Evolutionary conservation across 805 yeast genomes (phyloP), one percentile per base, ranked within the genome.

Genomic region (Spathaspora boniae): DNA sequence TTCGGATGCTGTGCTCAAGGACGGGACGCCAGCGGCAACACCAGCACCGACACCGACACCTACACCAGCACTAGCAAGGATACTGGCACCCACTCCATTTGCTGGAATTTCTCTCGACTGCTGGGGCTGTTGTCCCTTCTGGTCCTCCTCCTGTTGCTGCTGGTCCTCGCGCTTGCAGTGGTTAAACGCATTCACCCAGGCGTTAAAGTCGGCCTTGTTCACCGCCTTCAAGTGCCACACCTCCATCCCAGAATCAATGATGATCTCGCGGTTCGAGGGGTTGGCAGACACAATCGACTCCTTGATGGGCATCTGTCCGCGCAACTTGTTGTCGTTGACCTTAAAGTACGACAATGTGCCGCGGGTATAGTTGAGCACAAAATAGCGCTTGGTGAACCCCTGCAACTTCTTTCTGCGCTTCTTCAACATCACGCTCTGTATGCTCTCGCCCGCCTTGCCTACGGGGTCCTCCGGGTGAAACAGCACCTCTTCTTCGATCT

Each of bases 181-280:
- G 48, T 86, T 82, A 44, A 89, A 74, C 2, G 95, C 95, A 34
- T 78, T 72, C 9, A 83, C 75, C 98, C 98, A 93, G 5, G 75
- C 68, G 23, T 78, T 73, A 72, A 87, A 93, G 44, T 84, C 89
- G 5, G 70, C 66, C 8, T 60, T 58, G 38, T 70, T 77, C 31
- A 69, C 62, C 0, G 97, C 85, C 48, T 84, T 86, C 41, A 91
- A 66, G 25, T 78, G 79, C 98, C 98, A 91, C 7, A 85, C 80
- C 55, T 91, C 98, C 78, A 91, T 80, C 2, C 98, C 98, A 0
- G 97, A 87, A 56, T 93, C 97, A 40, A 93, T 74, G 30, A 82
- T 79, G 28, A 93, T 79, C 49, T 85, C 82, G 35, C 76, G 62
- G 16, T 77, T 75, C 38, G 74, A 74, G 17, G 76, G 69, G 48